Evolutionary conservation across 352 stramenopile species (phyloP), one percentile per base, ranked within the genome.

Genomic region (Phytopythium boreale): DNA sequence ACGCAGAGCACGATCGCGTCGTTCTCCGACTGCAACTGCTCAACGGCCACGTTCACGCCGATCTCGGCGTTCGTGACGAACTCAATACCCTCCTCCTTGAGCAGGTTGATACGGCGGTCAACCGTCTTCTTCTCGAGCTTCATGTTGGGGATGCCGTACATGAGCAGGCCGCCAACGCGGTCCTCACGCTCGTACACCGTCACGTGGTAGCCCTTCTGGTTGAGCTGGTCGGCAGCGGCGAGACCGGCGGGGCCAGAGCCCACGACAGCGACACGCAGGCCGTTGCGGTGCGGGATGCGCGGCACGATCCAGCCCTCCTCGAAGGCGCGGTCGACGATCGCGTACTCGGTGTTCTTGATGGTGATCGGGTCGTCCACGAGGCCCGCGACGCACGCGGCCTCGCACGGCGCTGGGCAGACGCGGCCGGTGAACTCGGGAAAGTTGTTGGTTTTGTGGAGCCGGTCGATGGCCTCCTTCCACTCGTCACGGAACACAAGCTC

Each of bases 111-210:
- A 56, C 97, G 89, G 47, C 96, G 91, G 67, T 97, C 87, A 11
- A 99, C 96, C 20, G 88, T 98, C 67, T 98, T 94, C 83, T 99
- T 99, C 63, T 99, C 96, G 8, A 99, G 79, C 80, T 99, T 99
- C 95, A 99, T 99, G 81, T 99, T 99, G 24, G 97, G 97, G 71
- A 99, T 99, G 49, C 97, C 97, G 71, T 99, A 99, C 92, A 98
- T 99, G 56, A 99, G 80, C 46, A 99, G 75, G 7, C 96, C 97
- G 31, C 97, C 97, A 34, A 99, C 76, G 52, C 92, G 87, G 86
- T 99, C 96, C 55, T 97, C 92, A n/a, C 96, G 88, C 75, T 99
- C 97, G 75, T 98, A 99, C 1, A 99, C 96, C 14, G 96, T 98
- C 15, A 97, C 97, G 59, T 96, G 90, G 82, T 99, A 98, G 53